phyloP scores from a whole-genome alignment of 306 rosid genomes.

The Gastrolobium bilobum region DNA sequence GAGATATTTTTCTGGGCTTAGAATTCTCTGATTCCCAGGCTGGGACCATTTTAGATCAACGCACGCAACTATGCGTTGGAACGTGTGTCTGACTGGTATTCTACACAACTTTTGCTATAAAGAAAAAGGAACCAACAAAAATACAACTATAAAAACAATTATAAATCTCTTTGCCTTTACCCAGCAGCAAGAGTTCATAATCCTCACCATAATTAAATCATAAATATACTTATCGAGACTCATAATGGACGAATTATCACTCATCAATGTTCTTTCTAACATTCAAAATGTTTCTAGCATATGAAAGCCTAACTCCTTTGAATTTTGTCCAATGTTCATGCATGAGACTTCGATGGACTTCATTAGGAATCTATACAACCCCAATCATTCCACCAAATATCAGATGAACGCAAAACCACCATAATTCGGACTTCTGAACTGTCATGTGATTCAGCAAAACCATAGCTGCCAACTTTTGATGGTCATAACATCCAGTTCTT shows the following conservation, averaged over 20 bases:
- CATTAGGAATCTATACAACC: slow-evolving; percentile 23
- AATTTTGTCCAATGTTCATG: neutral
- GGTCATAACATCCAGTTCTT: slow-evolving; percentile 14
- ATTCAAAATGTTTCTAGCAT: neutral
- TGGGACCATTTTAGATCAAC: too few species aligned
- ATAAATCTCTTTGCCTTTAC: neutral
- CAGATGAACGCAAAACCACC: slow-evolving; percentile 5
- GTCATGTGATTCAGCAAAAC: slow-evolving; percentile 8
- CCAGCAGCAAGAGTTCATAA: neutral
- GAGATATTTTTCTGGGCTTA: too few species aligned
- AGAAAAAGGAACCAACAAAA: neutral
- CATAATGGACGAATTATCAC: neutral
- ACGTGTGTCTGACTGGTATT: too few species aligned
- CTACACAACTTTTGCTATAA: neutral
- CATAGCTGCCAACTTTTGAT: slow-evolving; percentile 3
- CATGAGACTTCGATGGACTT: neutral
- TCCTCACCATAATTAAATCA: neutral
- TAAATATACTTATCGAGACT: neutral
- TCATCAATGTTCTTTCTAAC: neutral
- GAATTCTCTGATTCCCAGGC: too few species aligned
- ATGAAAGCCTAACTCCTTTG: neutral
- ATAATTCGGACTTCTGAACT: slow-evolving; percentile 1
- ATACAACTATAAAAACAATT: neutral
- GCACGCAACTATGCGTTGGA: too few species aligned
- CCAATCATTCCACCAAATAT: slow-evolving; percentile 15